Percentiles rank a stretch among this genome's conserved stretches.
phyloP scores from a whole-genome alignment of 176 grass and related monocot genomes.

The maize (Zea mays) region Zm-B73-REFERENCE-NAM-5.0 NC_050096.1:247894501-247895000 shows the following conservation, averaged over 20 bases:
- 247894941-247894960: background rate
- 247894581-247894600: conserved; percentile 82
- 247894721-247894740: background rate
- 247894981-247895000: background rate
- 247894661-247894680: conserved; percentile 44
- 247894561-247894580: conserved; percentile 60
- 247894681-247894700: background rate
- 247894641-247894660: conserved; percentile 88
- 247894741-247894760: background rate
- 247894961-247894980: background rate
- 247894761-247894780: background rate
- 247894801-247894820: conserved; percentile 63
- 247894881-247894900: conserved; percentile 43
- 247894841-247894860: conserved; percentile 76
- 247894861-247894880: conserved; percentile 77
- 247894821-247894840: conserved; percentile 67
- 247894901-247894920: conserved; percentile 39
- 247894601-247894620: conserved; percentile 69
- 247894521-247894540: background rate
- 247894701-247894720: background rate
- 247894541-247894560: conserved; percentile 69
- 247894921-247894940: background rate
- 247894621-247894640: conserved; percentile 87
- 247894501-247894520: background rate
- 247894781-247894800: conserved; percentile 45